Conservation (phyloP, 495 filamentous ascomycete genomes). For the Halenospora varia region DNA sequence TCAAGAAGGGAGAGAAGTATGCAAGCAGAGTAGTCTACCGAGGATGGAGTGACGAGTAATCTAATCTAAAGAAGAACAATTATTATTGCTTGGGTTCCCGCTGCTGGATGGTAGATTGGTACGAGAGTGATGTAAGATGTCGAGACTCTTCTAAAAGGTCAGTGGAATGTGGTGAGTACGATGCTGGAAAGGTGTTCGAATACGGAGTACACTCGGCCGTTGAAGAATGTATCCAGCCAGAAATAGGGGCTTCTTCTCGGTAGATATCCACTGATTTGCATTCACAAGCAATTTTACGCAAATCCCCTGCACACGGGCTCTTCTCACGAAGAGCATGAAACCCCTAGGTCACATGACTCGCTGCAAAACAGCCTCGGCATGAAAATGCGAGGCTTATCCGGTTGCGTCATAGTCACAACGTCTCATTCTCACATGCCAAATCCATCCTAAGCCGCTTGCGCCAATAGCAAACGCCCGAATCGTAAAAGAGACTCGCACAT, state of each 20-base stretch:
- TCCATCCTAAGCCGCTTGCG: background rate
- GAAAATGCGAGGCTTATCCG: background rate
- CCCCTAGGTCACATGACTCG: too few species aligned
- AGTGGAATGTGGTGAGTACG: too few species aligned
- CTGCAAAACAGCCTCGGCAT: conserved; percentile 17
- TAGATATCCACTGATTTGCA: too few species aligned
- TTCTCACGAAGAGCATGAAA: too few species aligned
- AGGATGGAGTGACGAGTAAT: conserved; percentile 62
- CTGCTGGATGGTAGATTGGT: too few species aligned
- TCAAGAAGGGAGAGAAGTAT: conserved; percentile 77
- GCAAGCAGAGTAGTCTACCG: conserved; percentile 75
- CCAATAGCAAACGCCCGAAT: background rate
- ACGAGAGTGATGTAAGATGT: background rate
- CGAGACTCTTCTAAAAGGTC: too few species aligned
- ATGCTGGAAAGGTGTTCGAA: too few species aligned
- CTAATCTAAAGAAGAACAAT: too few species aligned
- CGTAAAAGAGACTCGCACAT: conserved; percentile 1
- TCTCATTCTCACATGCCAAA: conserved; percentile 3
- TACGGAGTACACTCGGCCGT: too few species aligned
- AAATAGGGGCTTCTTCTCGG: too few species aligned
- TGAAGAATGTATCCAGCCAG: too few species aligned
- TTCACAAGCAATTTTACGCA: background rate
- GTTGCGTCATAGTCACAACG: conserved; percentile 3
- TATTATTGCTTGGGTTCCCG: too few species aligned
- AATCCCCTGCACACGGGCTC: background rate